phyloP scores from a whole-genome alignment of 2,329 filamentous ascomycete species.

The Phialophora verrucosa region DNA sequence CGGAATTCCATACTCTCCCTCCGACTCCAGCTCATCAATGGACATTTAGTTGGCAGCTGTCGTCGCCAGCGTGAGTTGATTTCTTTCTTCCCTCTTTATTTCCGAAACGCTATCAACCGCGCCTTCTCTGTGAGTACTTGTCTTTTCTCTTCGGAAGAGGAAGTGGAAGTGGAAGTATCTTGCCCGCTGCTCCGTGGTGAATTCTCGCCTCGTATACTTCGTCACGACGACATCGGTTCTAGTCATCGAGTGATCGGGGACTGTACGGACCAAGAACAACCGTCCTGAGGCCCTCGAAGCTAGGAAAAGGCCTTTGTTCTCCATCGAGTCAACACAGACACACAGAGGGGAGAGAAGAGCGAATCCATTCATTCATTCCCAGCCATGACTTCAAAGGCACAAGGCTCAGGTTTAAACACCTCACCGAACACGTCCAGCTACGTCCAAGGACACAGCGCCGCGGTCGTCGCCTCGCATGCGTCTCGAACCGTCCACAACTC shows the following conservation, averaged over 20 bases:
- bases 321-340: neutral
- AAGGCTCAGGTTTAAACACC: neutral
- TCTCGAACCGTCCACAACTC: conserved; percentile 44
- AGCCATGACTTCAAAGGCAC: neutral
- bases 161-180: neutral
- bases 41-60: neutral
- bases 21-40: neutral
- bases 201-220: neutral
- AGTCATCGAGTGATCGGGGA: neutral
- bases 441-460: conserved; percentile 30
- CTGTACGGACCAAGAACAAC: too few relatives aligned
- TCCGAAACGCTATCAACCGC: neutral
- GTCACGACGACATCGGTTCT: neutral
- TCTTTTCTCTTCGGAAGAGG: neutral
- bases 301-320: neutral
- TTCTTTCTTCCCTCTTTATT: neutral
- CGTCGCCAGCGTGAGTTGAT: neutral
- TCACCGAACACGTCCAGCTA: conserved; percentile 16
- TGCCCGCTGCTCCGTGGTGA: neutral
- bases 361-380: too few relatives aligned
- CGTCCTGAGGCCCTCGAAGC: neutral
- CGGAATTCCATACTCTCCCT: too few relatives aligned
- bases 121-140: neutral
- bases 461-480: conserved; percentile 31
- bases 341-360: too few relatives aligned